Evolutionary conservation across 2,329 filamentous ascomycete species (phyloP), one percentile per base, ranked within the genome.

Genomic region (Ceratocystis papillata): DNA sequence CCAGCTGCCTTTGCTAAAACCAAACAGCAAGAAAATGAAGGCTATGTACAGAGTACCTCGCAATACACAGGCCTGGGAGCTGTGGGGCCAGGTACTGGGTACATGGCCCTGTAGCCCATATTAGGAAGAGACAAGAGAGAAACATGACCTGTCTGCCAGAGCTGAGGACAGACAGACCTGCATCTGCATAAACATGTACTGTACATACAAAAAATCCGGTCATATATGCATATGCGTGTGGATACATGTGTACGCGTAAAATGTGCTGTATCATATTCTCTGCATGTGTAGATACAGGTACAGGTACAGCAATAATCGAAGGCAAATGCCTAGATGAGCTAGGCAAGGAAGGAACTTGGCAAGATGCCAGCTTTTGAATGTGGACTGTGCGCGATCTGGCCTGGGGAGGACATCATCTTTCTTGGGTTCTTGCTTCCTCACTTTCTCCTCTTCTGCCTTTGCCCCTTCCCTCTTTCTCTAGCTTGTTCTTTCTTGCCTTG

Each of bases 351-450:
- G 48, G 48, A 25, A 8, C n/a, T 50, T 25, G 48, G n/a, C n/a
- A 50, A 41, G 37, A 62, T 62, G 60, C 22, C 60, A 62, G 20
- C 48, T 62, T 62, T 62, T 62, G 60, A 20, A 46, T 62, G 60
- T 62, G 41, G 60, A 62, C 60, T 45, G 60, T 62, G 60, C 60
- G n/a, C 60, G 41, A 62, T 62, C 60, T 62, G 53, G 53, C 50
- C 50, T 25, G 53, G 53, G 53, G 28, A 7, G 28, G 37, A 15
- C 53, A 7, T 57, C 4, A 17, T 46, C 15, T 44, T 15, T 41
- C 37, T 41, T 41, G 10, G 37, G 30, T 44, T 22, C 2, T 30
- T 61, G 3, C 30, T n/a, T 41, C 25, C 30, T 20, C 55, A 33
- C 5, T 2, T 41, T 41, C 10, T 15, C 37, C 37, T 15, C 3